Evolutionary conservation across 768 basidiomycete genomes (phyloP).

Genomic region (Psilocybe azurescens): DNA sequence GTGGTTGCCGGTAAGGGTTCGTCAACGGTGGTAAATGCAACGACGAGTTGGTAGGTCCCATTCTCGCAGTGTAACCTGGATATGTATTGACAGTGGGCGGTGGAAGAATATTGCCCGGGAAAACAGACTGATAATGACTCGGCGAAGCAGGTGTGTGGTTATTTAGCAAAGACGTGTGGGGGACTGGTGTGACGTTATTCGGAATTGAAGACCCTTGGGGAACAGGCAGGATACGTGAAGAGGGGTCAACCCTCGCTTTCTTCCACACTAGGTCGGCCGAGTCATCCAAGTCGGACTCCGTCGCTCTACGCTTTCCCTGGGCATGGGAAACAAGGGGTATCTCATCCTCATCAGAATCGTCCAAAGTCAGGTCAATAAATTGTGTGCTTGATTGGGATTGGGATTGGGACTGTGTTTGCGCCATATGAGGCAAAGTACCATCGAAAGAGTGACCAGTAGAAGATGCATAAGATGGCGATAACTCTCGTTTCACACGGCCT

Average conservation of each 20-base stretch:
- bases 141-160: constrained; percentile 23
- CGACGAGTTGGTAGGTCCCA: constrained; percentile 16
- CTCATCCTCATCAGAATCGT: constrained; percentile 69
- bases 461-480: constrained; percentile 69
- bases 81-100: constrained; percentile 13
- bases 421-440: constrained; percentile 26
- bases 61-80: constrained; percentile 15
- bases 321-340: constrained; percentile 35
- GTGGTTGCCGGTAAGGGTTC: constrained; percentile 1
- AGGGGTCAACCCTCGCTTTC: constrained; percentile 51
- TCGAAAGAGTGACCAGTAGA: constrained; percentile 44
- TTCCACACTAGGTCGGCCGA: constrained; percentile 76
- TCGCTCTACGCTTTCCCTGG: constrained; percentile 63
- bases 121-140: constrained; percentile 27
- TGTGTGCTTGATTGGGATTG: constrained; percentile 45
- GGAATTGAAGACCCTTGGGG: constrained; percentile 12
- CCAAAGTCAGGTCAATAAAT: constrained; percentile 87
- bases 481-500: constrained; percentile 73
- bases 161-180: constrained; percentile 21
- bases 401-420: constrained; percentile 26
- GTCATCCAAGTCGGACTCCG: constrained; percentile 47
- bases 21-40: constrained; percentile 30
- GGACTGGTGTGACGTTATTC: constrained; percentile 16
- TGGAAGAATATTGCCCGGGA: constrained; percentile 25
- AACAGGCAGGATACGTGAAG: constrained; percentile 17